phyloP scores from a whole-genome alignment of 202 grass and related monocot genomes.

The Dendrocalamus latiflorus region DNA sequence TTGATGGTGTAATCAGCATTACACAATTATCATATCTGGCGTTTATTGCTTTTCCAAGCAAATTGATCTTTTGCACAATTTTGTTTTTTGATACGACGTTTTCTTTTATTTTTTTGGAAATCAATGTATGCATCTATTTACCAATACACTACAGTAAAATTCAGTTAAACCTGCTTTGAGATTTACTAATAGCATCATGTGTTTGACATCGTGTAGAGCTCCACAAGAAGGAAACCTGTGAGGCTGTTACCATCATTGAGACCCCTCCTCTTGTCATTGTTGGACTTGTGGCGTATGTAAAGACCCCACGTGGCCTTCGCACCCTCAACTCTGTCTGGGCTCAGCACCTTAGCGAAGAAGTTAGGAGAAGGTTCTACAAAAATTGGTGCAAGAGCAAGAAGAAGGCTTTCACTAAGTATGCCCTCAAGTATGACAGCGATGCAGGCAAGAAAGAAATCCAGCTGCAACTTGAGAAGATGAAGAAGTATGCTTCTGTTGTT shows the following conservation, averaged over 20 bases:
- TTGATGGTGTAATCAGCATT: neutral
- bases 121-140: neutral
- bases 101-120: neutral
- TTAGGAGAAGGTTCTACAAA: conserved; percentile 89
- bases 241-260: conserved; percentile 88
- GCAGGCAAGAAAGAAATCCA: conserved; percentile 88
- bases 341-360: conserved; percentile 89
- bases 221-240: conserved; percentile 97
- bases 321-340: no score
- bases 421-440: conserved; percentile 72
- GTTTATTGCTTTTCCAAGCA: neutral
- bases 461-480: conserved; percentile 84
- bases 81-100: neutral
- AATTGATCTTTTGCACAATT: neutral
- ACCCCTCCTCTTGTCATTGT: no score
- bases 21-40: neutral
- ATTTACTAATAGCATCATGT: neutral
- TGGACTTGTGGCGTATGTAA: no score
- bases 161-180: neutral
- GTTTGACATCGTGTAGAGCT: conserved; percentile 45
- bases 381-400: conserved; percentile 98
- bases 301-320: no score
- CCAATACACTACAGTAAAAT: neutral
- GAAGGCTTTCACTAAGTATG: conserved; percentile 85
- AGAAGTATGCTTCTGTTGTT: conserved; percentile 76